Evolutionary conservation across 495 filamentous ascomycete species (phyloP).

Genomic region (Filosporella fistucella): DNA sequence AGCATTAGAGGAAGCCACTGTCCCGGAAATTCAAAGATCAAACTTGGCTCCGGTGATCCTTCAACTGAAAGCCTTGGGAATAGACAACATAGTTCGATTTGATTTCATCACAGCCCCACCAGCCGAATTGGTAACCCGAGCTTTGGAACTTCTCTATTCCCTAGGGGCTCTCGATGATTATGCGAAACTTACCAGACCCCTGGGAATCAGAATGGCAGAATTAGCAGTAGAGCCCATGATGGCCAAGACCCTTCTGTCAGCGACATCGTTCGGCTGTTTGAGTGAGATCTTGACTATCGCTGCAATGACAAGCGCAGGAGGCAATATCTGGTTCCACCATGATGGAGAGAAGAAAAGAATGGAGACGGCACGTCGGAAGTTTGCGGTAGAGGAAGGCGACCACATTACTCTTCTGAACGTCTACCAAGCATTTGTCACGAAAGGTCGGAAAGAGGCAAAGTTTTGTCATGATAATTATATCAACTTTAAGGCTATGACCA

Average conservation of each 20-base stretch:
- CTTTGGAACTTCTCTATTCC: slow-evolving; percentile 83
- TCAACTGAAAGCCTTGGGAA: slow-evolving; percentile 92
- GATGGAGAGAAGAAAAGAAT: slow-evolving; percentile 68
- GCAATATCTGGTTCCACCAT: slow-evolving; percentile 76
- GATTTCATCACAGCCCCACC: slow-evolving; percentile 87
- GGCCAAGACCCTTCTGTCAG: slow-evolving; percentile 82
- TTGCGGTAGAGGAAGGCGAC: slow-evolving; percentile 91
- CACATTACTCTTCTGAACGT: slow-evolving; percentile 93
- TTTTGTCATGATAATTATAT: slow-evolving; percentile 86
- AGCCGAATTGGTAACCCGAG: slow-evolving; percentile 80
- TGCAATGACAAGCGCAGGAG: slow-evolving; percentile 87
- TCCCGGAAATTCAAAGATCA: slow-evolving; percentile 90
- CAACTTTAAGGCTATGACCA: slow-evolving; percentile 77
- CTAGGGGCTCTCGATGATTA: slow-evolving; percentile 87
- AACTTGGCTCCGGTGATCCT: slow-evolving; percentile 89
- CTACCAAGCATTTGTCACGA: slow-evolving; percentile 85
- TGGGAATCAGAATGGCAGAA: slow-evolving; percentile 91
- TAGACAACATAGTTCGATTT: slow-evolving; percentile 92
- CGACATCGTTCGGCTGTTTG: slow-evolving; percentile 68
- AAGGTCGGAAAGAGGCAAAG: slow-evolving; percentile 74
- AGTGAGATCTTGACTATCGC: slow-evolving; percentile 88
- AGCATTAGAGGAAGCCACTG: slow-evolving; percentile 64
- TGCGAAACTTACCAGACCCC: slow-evolving; percentile 83
- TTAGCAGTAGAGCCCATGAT: slow-evolving; percentile 96
- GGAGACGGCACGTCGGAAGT: slow-evolving; percentile 73